Conservation (phyloP, 106 monocot species). For the Triglochin maritima region DNA sequence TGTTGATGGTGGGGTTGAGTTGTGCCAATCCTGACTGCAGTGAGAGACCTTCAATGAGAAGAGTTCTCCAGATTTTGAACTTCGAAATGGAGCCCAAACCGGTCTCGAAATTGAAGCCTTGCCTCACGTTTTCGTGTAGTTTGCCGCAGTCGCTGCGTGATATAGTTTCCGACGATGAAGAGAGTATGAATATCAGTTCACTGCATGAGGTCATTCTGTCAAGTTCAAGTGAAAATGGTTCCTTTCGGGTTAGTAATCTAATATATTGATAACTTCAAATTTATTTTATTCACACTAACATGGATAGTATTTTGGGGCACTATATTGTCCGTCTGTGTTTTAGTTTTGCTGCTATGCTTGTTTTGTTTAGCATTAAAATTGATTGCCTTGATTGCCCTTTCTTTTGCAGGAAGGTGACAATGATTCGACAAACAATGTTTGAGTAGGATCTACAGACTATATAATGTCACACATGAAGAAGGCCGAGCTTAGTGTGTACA, state of each 20-base stretch:
- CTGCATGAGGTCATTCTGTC: background rate
- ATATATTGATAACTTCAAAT: no score
- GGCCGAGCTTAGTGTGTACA: no score
- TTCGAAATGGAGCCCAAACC: slow-evolving; percentile 24
- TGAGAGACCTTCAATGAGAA: slow-evolving; percentile 46
- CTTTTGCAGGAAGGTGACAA: no score
- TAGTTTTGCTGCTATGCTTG: no score
- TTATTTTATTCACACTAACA: no score
- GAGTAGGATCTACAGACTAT: no score
- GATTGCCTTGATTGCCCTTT: no score
- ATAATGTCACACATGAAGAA: no score
- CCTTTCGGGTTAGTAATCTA: background rate
- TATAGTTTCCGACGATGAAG: slow-evolving; percentile 29
- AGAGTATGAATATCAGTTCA: background rate
- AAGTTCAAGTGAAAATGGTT: background rate
- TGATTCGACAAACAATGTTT: no score
- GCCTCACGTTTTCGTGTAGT: slow-evolving; percentile 26
- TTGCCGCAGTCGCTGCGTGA: slow-evolving; percentile 30
- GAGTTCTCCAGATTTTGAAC: slow-evolving; percentile 41
- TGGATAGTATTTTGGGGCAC: no score
- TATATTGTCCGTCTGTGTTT: no score
- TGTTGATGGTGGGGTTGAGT: slow-evolving; percentile 48
- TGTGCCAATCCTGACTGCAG: slow-evolving; percentile 44
- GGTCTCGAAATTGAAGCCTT: slow-evolving; percentile 40
- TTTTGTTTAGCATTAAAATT: no score